phyloP scores from a whole-genome alignment of 2,329 filamentous ascomycete genomes.

The Herpotrichia juniperi region DNA sequence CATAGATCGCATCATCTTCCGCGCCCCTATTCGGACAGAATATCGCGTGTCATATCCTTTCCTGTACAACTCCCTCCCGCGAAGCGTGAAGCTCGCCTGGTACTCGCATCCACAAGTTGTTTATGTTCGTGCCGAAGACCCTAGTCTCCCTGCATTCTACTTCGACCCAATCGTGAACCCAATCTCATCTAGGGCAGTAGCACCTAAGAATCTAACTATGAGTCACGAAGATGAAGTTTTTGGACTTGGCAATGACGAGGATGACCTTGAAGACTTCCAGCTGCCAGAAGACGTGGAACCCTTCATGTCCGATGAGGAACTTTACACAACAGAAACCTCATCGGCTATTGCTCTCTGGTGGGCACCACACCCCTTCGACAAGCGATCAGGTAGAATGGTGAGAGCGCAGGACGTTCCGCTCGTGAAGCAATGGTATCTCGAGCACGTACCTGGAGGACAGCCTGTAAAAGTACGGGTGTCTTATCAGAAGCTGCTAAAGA shows the following conservation, averaged over 20 bases:
- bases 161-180: constrained; percentile 98
- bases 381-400: constrained; percentile 93
- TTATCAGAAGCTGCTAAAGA: constrained; percentile 97
- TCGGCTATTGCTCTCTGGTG: constrained; percentile 96
- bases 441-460: constrained; percentile 88
- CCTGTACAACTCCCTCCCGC: constrained; percentile 93
- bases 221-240: constrained; percentile 96
- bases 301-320: constrained; percentile 86
- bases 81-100: constrained; percentile 92
- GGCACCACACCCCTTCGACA: constrained; percentile 95
- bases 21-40: constrained; percentile 91
- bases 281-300: constrained; percentile 81
- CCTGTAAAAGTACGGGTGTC: constrained; percentile 97
- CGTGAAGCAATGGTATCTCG: constrained; percentile 97
- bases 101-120: constrained; percentile 93
- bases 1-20: constrained; percentile 98
- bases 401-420: constrained; percentile 95
- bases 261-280: constrained; percentile 82
- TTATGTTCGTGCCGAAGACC: constrained; percentile 86
- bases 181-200: constrained; percentile 92
- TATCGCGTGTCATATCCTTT: constrained; percentile 94
- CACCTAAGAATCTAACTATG: constrained; percentile 89
- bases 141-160: constrained; percentile 91
- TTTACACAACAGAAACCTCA: constrained; percentile 87
- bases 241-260: constrained; percentile 78